Percentiles rank a stretch among this genome's conserved stretches.
Conservation (phyloP, 345 rosid genomes). For the Balakata baccata region DNA sequence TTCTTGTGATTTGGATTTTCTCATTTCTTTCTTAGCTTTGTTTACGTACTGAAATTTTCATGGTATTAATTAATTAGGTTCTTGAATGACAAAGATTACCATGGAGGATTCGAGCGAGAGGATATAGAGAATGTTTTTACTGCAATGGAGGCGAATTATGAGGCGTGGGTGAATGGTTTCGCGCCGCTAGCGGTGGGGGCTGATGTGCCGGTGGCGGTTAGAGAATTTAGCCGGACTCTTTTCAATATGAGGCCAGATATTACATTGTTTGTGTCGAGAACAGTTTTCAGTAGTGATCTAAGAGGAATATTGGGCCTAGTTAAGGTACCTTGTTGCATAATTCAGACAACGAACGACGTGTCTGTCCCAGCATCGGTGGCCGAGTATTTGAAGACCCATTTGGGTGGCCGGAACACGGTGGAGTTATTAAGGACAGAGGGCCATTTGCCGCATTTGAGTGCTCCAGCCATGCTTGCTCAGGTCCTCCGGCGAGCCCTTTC, state of each 20-base stretch:
- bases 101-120: slow-evolving; percentile 64
- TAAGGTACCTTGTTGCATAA: slow-evolving; percentile 54
- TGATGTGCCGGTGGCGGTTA: slow-evolving; percentile 74
- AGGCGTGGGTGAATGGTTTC: slow-evolving; percentile 74
- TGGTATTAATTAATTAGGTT: slow-evolving; percentile 16
- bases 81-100: slow-evolving; percentile 55
- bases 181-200: slow-evolving; percentile 78
- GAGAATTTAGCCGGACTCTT: slow-evolving; percentile 77
- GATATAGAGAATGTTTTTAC: slow-evolving; percentile 61
- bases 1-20: no score
- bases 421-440: slow-evolving; percentile 68
- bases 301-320: slow-evolving; percentile 70
- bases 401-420: slow-evolving; percentile 66
- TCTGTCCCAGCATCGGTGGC: slow-evolving; percentile 71
- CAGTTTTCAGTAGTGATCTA: slow-evolving; percentile 65
- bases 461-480: slow-evolving; percentile 58
- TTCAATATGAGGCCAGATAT: slow-evolving; percentile 94
- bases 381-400: slow-evolving; percentile 52
- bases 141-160: slow-evolving; percentile 78
- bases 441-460: slow-evolving; percentile 82
- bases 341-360: slow-evolving; percentile 63
- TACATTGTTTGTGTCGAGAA: slow-evolving; percentile 51
- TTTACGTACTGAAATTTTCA: no score
- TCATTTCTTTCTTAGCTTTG: no score
- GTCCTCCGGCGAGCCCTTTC: slow-evolving; percentile 62